Base-by-base conservation (phyloP, 2,329 filamentous ascomycete species). In the Xylaria polymorpha region DNA sequence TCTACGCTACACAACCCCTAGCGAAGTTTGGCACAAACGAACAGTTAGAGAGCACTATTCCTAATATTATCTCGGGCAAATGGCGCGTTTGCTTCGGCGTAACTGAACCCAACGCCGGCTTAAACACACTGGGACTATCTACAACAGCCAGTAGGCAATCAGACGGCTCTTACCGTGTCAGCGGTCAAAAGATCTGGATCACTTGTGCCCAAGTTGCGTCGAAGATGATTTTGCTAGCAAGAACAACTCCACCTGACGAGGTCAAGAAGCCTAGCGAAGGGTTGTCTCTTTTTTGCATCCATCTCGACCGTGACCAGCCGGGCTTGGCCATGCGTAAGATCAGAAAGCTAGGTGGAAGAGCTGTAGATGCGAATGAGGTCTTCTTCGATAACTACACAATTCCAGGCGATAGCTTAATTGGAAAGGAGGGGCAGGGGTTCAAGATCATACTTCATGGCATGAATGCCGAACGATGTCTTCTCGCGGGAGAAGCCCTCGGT, bases 141-240 rank as follows among this genome's bases (percentile, higher is more conserved):
- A 95, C 92, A 0, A 80, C 82, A 6, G 93, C 93, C 0, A 85
- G 79, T 37, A 87, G 85, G 72, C 75, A 79, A 44, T 64, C 70
- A 3, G 86, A 88, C 22, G 87, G 87, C 15, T 85, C 83, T 4
- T 97, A 94, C 77, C 83, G 81, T 1, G 85, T 97, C 12, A 88
- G 88, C 0, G 93, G 93, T 0, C 92, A 95, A 77, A 97, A 97
- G 81, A 94, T 95, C 64, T 97, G 93, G 93, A 97, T 96, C 64
- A 93, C 92, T 0, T 94, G 89, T 62, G 93, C 93, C 0, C 92
- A 97, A 77, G 91, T 95, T 0, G 93, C 93, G 0, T 85, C 86
- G 4, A 93, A 93, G 75, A 97, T 97, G 93, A 90, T 97, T 4
- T 84, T 97, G 0, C 85, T 97, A 0, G 92, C 92, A 0, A 87